Base-by-base conservation (phyloP, 1,139 yeast genomes). In the Scheffersomyces parashehatae region DNA sequence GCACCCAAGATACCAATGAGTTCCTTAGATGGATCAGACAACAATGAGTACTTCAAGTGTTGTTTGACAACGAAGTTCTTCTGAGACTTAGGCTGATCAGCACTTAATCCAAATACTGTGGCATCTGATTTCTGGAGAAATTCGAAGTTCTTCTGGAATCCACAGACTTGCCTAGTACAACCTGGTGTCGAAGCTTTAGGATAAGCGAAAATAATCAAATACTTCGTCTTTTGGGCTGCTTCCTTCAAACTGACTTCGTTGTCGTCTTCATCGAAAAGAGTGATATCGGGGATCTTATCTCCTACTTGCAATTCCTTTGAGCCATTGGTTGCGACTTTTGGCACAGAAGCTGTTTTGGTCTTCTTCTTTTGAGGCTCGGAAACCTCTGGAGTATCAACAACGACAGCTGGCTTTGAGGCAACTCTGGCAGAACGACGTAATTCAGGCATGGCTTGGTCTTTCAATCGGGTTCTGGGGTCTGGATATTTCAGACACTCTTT, bases 161-260 rank as follows among this genome's bases (percentile, higher is more conserved):
- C 97, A 64, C 88, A 79, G 1, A 90, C 97, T 68, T 93, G 99
- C 57, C 90, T 79, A 0, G 95, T 90, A 65, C 98, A 91, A 2
- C 98, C 98, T 1, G 97, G 97, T 0, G 99, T 93, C 30, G 86
- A 83, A 0, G 98, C 99, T 59, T 79, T 86, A 42, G 99, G 98
- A 60, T 90, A 93, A 12, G 96, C 75, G 62, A 86, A 86, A 35
- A 86, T 77, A 40, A 88, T 76, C 54, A 85, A 67, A 39, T 79
- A 73, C 46, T 76, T 77, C 37, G 79, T 66, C 10, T 73, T 64
- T 14, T 65, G 54, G 6, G 83, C 81, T 13, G 76, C 68, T 13
- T 78, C 72, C 26, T 56, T 60, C 52, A 87, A 67, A 31, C 76
- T 67, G 37, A 90, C 73, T 15, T 73, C 75, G 34, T 79, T 67